Conservation (phyloP, 495 filamentous ascomycete genomes). For the Trichoderma erinaceum region DNA sequence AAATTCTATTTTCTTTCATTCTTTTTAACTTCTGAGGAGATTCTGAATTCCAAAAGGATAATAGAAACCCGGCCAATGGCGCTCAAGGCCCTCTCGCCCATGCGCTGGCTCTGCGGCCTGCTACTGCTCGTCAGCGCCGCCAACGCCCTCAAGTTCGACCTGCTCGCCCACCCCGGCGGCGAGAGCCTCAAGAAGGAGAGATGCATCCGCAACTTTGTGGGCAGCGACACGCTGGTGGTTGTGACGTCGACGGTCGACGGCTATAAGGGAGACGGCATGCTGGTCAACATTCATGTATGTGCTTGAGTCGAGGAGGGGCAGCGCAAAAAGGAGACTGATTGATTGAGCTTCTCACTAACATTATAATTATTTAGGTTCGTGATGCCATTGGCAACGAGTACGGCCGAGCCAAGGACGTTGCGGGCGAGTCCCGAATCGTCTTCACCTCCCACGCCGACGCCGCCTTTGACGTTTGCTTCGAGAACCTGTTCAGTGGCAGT, state of each 20-base stretch:
- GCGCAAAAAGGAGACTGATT: neutral
- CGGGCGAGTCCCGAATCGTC: constrained; percentile 84
- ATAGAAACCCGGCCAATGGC: constrained; percentile 17
- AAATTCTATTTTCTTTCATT: too few relatives aligned
- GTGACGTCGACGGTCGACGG: constrained; percentile 90
- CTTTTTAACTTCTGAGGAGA: too few relatives aligned
- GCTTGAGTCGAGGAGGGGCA: neutral
- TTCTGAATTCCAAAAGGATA: neutral
- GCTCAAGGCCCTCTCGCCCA: constrained; percentile 29
- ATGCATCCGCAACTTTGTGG: constrained; percentile 96
- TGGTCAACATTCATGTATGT: constrained; percentile 92
- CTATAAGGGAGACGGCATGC: constrained; percentile 82
- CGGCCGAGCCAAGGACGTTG: constrained; percentile 81
- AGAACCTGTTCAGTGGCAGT: constrained; percentile 73
- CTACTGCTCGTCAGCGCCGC: constrained; percentile 54
- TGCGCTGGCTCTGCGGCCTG: constrained; percentile 41
- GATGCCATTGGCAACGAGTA: constrained; percentile 96
- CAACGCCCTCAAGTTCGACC: constrained; percentile 87
- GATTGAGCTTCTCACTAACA: neutral
- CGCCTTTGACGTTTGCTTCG: constrained; percentile 95
- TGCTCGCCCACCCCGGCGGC: constrained; percentile 59
- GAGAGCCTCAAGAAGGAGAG: constrained; percentile 58
- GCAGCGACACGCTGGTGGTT: constrained; percentile 90
- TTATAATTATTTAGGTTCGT: constrained; percentile 58
- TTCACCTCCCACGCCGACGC: constrained; percentile 94